Base-by-base conservation (phyloP, 2,329 filamentous ascomycete species). In the Xylaria sp. region DNA sequence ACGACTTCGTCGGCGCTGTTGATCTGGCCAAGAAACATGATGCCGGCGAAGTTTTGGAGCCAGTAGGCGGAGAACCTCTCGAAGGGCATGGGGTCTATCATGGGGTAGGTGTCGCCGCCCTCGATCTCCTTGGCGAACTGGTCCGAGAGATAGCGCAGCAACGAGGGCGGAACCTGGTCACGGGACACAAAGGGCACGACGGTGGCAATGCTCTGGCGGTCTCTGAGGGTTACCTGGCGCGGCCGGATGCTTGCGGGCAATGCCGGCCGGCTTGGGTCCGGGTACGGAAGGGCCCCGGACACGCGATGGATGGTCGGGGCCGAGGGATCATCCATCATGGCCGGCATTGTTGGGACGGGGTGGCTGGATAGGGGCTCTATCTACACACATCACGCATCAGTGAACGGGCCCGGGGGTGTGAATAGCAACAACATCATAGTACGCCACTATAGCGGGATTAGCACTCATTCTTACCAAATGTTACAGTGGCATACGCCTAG, bases 101-200 rank as follows among this genome's bases (percentile, higher is more conserved):
- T 95, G 25, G 94, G 93, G 78, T 97, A 97, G 1, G 94, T 96
- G 78, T 97, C 93, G 63, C 94, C 94, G 79, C 93, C 92, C 75
- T 96, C 92, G 75, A 97, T 96, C 79, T 97, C 94, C 79, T 92
- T 91, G 78, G 94, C 95, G 73, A 97, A 86, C 80, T 96, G 91
- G 75, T 93, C 91, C 73, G 88, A 92, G 53, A 97, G 87, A 76
- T 96, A 96, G 44, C 85, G 85, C 39, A 95, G 83, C 65, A 97
- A 83, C 6, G 90, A 90, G 44, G 84, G 82, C 2, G 94, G 94
- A n/a, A 96, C 90, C 76, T 94, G 88, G 63, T 88, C 83, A 20
- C 87, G 87, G n/a, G 91, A 91, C 20, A 89, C 89, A 78, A 97
- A 94, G 10, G 94, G 94, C 57, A 97, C 86, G 50, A 97, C 85